phyloP scores from a whole-genome alignment of 1,284 basidiomycete genomes.

The Trichosporon sp. region DNA sequence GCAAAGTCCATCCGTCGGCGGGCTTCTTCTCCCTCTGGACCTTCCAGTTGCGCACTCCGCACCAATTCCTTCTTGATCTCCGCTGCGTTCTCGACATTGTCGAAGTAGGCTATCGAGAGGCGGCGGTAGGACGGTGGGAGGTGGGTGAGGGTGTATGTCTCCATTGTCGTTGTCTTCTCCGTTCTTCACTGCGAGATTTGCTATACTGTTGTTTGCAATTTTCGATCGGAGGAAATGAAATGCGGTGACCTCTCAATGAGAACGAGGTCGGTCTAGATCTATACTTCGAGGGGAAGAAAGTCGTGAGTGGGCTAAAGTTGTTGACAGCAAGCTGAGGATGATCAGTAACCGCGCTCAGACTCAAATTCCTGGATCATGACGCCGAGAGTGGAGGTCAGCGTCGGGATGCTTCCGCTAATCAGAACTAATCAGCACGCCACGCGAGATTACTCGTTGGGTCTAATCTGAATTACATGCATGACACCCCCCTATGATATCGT shows the following conservation, averaged over 20 bases:
- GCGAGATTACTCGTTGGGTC: neutral
- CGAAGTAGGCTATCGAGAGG: constrained; percentile 64
- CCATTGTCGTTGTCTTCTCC: constrained; percentile 35
- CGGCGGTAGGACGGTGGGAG: constrained; percentile 34
- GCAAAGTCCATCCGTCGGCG: constrained; percentile 74
- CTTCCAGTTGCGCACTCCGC: constrained; percentile 58
- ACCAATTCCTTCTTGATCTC: constrained; percentile 63
- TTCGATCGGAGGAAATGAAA: too few species aligned
- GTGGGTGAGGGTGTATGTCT: constrained; percentile 44
- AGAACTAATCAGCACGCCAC: neutral
- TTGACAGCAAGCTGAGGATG: neutral
- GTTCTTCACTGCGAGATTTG: too few species aligned
- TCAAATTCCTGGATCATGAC: constrained; percentile 1
- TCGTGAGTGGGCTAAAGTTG: too few species aligned
- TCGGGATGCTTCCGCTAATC: neutral
- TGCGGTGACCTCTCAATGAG: too few species aligned
- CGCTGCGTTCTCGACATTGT: constrained; percentile 59
- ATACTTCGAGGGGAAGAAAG: too few species aligned
- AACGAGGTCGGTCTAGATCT: too few species aligned
- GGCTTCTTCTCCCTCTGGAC: constrained; percentile 61
- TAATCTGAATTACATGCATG: neutral
- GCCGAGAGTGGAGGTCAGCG: neutral
- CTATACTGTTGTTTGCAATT: neutral
- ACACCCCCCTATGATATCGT: neutral
- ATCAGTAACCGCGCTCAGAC: too few species aligned